Percentiles rank a stretch among this genome's conserved stretches.
phyloP scores from a whole-genome alignment of 2,329 filamentous ascomycete genomes.

The Onygena corvina region DNA sequence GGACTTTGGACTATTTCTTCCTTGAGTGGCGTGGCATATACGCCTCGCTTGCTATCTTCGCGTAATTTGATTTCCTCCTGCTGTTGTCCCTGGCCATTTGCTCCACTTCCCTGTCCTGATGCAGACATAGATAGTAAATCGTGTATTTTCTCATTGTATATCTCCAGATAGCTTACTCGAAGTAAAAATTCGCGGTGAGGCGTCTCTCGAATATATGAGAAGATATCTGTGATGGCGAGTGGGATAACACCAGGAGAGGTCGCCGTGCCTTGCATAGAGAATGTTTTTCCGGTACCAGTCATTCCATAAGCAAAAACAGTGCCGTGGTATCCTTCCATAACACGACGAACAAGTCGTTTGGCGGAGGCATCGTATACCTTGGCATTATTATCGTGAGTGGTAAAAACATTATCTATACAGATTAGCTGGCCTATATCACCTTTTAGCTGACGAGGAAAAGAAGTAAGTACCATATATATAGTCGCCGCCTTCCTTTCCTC shows the following conservation, averaged over 20 bases:
- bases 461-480: conserved; percentile 64
- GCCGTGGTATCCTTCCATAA: conserved; percentile 98
- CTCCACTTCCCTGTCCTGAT: conserved; percentile 37
- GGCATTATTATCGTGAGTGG: conserved; percentile 83
- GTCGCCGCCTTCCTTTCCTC: conserved; percentile 80
- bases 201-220: conserved; percentile 96
- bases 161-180: conserved; percentile 94
- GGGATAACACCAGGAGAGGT: conserved; percentile 94
- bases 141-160: conserved; percentile 96
- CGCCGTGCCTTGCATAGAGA: conserved; percentile 97
- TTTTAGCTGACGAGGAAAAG: neutral
- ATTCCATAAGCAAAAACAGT: conserved; percentile 98
- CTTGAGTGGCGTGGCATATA: conserved; percentile 90
- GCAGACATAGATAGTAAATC: conserved; percentile 72
- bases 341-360: conserved; percentile 83
- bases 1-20: conserved; percentile 98
- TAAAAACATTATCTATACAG: conserved; percentile 79
- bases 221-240: conserved; percentile 94
- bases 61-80: conserved; percentile 95
- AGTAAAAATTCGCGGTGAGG: conserved; percentile 87
- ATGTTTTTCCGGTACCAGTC: conserved; percentile 97
- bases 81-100: conserved; percentile 37
- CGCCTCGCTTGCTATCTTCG: conserved; percentile 89
- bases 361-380: conserved; percentile 89
- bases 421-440: neutral